Percentiles rank a stretch among this genome's conserved stretches.
Evolutionary conservation across 2,329 filamentous ascomycete species (phyloP).

Genomic region (Emmonsiellopsis sp.): DNA sequence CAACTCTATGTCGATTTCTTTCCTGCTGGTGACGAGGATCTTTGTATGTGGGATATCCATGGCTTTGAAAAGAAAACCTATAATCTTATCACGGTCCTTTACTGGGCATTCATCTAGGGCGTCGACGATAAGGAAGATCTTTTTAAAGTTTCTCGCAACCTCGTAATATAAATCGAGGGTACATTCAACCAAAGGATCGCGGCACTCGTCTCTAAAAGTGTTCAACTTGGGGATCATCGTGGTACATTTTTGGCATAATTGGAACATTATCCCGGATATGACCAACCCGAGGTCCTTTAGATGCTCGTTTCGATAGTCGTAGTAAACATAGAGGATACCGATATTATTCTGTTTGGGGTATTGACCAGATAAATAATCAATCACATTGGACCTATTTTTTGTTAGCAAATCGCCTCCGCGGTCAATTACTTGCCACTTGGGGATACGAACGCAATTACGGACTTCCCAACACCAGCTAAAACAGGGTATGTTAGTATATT

Average conservation of each 20-base stretch:
- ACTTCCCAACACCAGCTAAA: constrained; percentile 2
- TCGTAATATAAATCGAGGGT: not conserved
- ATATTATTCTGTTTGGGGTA: not conserved
- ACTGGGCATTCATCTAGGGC: constrained; percentile 2
- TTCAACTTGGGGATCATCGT: not conserved
- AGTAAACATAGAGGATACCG: constrained; percentile 1
- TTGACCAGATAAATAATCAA: not conserved
- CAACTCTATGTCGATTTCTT: not conserved
- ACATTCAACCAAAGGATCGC: not conserved
- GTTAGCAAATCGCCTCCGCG: not conserved
- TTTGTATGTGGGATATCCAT: not conserved
- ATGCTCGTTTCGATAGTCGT: not conserved
- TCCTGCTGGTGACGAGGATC: not conserved
- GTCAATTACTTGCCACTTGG: not conserved
- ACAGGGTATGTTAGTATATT: not conserved
- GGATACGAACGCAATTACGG: constrained; percentile 2
- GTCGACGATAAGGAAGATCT: constrained; percentile 1
- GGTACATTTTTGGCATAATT: not conserved
- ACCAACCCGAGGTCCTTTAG: not conserved
- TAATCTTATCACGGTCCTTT: not conserved
- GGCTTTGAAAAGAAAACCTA: not conserved
- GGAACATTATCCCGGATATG: not conserved
- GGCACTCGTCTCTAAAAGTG: not conserved
- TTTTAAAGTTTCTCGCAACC: not conserved
- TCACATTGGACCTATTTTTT: constrained; percentile 1